Conservation (phyloP, 805 yeast species). For the Ogataea nitratoaversa region DNA sequence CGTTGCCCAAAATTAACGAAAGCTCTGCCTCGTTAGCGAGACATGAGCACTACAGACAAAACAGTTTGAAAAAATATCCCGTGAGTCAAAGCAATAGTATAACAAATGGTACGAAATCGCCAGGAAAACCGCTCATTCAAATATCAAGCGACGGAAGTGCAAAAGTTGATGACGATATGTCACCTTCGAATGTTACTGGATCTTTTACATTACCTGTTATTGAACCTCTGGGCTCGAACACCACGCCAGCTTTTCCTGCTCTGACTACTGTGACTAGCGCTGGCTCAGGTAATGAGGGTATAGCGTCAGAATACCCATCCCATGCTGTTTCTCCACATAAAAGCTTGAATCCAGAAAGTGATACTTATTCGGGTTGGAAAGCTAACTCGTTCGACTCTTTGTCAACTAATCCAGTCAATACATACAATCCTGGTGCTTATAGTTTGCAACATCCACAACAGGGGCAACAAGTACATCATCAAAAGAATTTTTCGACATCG, state of each 20-base stretch:
- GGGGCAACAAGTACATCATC: neutral
- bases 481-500: neutral
- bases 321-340: neutral
- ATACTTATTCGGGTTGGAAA: neutral
- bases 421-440: neutral
- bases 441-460: neutral
- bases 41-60: conserved; percentile 22
- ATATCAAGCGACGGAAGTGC: neutral
- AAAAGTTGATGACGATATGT: neutral
- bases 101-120: conserved; percentile 3
- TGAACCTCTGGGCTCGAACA: neutral
- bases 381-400: conserved; percentile 12
- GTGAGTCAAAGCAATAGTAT: conserved; percentile 1
- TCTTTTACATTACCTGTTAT: neutral
- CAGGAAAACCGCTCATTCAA: conserved; percentile 2
- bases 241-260: neutral
- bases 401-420: conserved; percentile 1
- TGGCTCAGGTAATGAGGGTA: neutral
- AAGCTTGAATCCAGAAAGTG: neutral
- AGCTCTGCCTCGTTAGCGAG: conserved; percentile 26
- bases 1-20: conserved; percentile 20
- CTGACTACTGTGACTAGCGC: neutral
- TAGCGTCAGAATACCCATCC: neutral
- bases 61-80: conserved; percentile 15
- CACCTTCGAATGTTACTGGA: neutral